A percentile compares a stretch with the other conserved stretches of the same genome.
Conservation (phyloP, 108 stramenopile genomes). For the Cyclotella atomus region DNA sequence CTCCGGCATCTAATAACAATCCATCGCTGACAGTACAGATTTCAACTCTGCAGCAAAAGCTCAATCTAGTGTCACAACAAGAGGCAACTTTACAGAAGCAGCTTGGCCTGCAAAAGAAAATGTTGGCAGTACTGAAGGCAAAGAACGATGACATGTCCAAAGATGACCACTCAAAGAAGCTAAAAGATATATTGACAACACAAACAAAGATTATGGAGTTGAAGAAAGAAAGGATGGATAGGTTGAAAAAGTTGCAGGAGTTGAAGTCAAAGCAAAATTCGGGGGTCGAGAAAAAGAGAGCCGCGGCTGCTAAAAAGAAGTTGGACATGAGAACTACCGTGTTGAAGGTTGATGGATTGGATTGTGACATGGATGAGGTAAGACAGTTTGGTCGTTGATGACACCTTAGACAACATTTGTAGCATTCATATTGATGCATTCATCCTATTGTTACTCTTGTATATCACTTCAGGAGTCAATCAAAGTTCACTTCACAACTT, state of each 20-base stretch:
- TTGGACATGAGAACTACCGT: constrained; percentile 39
- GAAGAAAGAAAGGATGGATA: constrained; percentile 33
- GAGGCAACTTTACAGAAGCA: constrained; percentile 26
- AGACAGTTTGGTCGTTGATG: not conserved
- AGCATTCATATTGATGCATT: not conserved
- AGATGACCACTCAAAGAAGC: constrained; percentile 37
- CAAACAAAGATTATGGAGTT: constrained; percentile 38
- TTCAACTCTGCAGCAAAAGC: constrained; percentile 37
- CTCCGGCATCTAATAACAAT: not conserved
- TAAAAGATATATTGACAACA: constrained; percentile 36
- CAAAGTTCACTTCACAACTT: constrained; percentile 28
- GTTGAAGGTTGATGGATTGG: constrained; percentile 39
- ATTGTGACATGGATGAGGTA: not conserved
- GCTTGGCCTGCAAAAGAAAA: constrained; percentile 42
- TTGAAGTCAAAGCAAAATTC: constrained; percentile 17
- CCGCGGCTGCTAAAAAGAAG: constrained; percentile 26
- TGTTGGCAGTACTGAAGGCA: constrained; percentile 22
- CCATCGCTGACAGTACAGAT: constrained; percentile 15
- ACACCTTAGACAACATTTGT: not conserved
- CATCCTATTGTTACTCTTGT: not conserved
- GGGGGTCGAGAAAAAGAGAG: constrained; percentile 11
- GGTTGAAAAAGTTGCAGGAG: constrained; percentile 24
- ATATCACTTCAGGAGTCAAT: constrained; percentile 1
- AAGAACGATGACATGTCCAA: constrained; percentile 18
- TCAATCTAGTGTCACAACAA: constrained; percentile 23